Percentiles rank a stretch among this genome's conserved stretches.
Conservation (phyloP, 495 filamentous ascomycete genomes). For the Neurospora tetraspora region DNA sequence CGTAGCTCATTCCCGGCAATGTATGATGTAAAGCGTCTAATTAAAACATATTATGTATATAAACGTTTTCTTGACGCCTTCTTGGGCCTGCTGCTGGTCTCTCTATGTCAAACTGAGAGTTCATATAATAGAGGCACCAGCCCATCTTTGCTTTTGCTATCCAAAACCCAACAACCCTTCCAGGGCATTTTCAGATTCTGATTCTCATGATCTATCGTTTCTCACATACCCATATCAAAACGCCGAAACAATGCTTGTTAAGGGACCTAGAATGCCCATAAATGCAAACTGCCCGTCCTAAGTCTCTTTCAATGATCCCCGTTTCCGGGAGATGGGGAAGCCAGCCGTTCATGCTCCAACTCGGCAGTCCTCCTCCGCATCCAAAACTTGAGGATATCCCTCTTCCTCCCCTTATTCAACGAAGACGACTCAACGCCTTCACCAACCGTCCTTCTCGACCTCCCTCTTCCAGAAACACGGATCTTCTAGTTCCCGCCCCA, state of each 20-base stretch:
- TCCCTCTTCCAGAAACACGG: neutral
- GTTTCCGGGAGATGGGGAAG: neutral
- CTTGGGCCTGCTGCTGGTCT: neutral
- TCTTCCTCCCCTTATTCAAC: neutral
- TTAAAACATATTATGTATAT: neutral
- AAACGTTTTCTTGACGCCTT: neutral
- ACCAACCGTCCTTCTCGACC: neutral
- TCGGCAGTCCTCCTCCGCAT: neutral
- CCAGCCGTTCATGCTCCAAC: neutral
- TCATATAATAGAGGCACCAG: neutral
- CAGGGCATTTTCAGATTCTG: neutral
- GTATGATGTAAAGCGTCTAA: neutral
- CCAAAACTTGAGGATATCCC: neutral
- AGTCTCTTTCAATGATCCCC: neutral
- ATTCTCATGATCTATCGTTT: neutral
- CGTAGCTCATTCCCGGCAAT: neutral
- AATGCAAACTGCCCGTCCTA: neutral
- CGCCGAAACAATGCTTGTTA: neutral
- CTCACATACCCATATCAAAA: neutral
- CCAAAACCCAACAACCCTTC: neutral
- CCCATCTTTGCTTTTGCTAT: neutral
- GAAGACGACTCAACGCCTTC: neutral
- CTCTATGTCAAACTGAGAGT: neutral
- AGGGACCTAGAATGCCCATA: neutral
- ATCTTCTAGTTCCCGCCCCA: constrained; percentile 19